A percentile compares a stretch with the other conserved stretches of the same genome.
Evolutionary conservation across 176 grass and related monocot species (phyloP).

Genomic region (Hyparrhenia diplandra): DNA sequence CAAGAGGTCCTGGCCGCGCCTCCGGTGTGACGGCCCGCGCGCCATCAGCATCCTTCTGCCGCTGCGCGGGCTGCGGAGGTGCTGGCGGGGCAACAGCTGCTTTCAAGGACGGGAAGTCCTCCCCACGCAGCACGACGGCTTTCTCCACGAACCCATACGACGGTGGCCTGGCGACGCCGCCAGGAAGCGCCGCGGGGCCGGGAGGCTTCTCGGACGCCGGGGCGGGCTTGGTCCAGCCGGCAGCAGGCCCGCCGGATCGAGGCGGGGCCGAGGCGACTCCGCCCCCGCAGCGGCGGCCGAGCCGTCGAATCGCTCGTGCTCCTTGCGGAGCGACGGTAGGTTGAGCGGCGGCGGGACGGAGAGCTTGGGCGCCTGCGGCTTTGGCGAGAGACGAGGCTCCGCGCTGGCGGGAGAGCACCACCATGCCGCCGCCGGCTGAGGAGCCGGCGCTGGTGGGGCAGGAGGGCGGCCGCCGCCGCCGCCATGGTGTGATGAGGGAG

Average conservation of each 20-base stretch:
- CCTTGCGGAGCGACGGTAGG: conserved; percentile 89
- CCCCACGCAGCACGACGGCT: conserved; percentile 73
- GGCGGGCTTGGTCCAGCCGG: conserved; percentile 79
- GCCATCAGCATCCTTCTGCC: conserved; percentile 57
- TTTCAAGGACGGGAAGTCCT: conserved; percentile 91
- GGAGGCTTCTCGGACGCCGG: conserved; percentile 42
- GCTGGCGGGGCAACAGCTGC: conserved; percentile 49
- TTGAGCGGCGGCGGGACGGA: conserved; percentile 91
- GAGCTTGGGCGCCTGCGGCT: conserved; percentile 67
- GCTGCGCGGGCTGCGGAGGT: conserved; percentile 37
- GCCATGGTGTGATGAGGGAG: conserved; percentile 36
- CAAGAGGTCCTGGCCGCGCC: conserved; percentile 31
- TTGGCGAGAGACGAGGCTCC: conserved; percentile 38
- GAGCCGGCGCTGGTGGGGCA: conserved; percentile 27
- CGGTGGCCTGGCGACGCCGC: conserved; percentile 3
- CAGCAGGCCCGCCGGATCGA: conserved; percentile 44
- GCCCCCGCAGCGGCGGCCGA: conserved; percentile 25
- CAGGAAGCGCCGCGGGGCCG: conserved; percentile 16
- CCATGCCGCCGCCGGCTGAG: conserved; percentile 58
- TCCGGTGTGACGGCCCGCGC: conserved; percentile 20
- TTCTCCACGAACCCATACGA: conserved; percentile 53
- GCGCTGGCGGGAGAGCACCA: conserved; percentile 73
- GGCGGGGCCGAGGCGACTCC: conserved; percentile 36
- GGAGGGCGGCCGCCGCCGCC: conserved; percentile 16
- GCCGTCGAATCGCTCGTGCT: conserved; percentile 88